Conservation (phyloP, 2,329 filamentous ascomycete species). For the Lachnellula arida region DNA sequence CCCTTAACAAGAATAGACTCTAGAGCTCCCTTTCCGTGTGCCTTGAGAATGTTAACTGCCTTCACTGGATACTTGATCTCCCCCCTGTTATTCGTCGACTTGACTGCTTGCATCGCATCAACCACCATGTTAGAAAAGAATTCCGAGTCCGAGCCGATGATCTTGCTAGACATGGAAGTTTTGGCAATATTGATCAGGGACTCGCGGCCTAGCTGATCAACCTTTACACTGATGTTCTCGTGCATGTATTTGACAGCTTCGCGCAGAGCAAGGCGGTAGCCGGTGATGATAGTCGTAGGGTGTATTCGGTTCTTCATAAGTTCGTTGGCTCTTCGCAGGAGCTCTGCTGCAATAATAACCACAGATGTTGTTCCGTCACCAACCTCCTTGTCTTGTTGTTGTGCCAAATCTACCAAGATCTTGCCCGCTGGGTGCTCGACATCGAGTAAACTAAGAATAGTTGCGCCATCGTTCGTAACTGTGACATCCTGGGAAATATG, state of each 20-base stretch:
- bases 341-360: conserved; percentile 93
- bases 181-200: conserved; percentile 93
- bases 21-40: conserved; percentile 85
- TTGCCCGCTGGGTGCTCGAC: conserved; percentile 98
- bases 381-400: conserved; percentile 98
- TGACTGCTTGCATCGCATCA: conserved; percentile 92
- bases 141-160: conserved; percentile 91
- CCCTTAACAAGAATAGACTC: conserved; percentile 93
- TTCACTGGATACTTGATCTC: conserved; percentile 98
- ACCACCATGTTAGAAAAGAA: conserved; percentile 98
- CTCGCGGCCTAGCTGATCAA: conserved; percentile 84
- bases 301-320: conserved; percentile 99
- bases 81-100: conserved; percentile 82
- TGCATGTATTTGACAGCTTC: conserved; percentile 99
- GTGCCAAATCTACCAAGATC: conserved; percentile 94
- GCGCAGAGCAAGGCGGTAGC: conserved; percentile 89
- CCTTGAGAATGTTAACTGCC: conserved; percentile 97
- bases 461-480: conserved; percentile 97
- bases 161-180: conserved; percentile 99
- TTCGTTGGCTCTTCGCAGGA: conserved; percentile 90
- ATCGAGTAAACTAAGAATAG: conserved; percentile 89
- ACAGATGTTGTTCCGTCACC: conserved; percentile 98
- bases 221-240: conserved; percentile 95
- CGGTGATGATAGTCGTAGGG: conserved; percentile 98
- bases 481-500: conserved; percentile 71